Percentiles rank a stretch among this genome's conserved stretches.
Conservation (phyloP, 768 basidiomycete species). For the Naganishia antarctica region DNA sequence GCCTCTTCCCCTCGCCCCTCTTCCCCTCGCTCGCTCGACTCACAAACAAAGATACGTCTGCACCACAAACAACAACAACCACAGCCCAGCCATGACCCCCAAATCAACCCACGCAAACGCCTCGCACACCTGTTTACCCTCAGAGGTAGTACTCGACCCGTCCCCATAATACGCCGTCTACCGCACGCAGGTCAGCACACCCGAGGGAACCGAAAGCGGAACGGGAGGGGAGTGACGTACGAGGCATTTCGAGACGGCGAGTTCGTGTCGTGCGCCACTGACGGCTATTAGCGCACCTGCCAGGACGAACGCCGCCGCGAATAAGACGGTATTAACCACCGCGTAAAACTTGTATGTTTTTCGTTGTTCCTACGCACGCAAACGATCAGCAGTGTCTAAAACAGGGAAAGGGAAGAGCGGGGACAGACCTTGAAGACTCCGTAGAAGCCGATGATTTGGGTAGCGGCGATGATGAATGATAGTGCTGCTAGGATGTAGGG, state of each 20-base stretch:
- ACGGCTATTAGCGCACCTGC: slow-evolving; percentile 75
- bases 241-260: slow-evolving; percentile 66
- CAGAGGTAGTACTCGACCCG: slow-evolving; percentile 32
- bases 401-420: not conserved
- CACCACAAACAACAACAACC: slow-evolving; percentile 70
- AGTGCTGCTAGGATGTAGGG: slow-evolving; percentile 67
- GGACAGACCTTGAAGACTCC: slow-evolving; percentile 66
- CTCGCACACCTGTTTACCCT: slow-evolving; percentile 72
- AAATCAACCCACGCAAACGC: slow-evolving; percentile 90
- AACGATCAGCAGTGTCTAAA: not conserved
- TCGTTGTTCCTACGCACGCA: slow-evolving; percentile 42
- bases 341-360: slow-evolving; percentile 44
- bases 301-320: slow-evolving; percentile 62
- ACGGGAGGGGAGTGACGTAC: slow-evolving; percentile 32
- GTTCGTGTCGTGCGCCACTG: slow-evolving; percentile 70
- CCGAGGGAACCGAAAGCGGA: not conserved
- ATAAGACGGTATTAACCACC: slow-evolving; percentile 33
- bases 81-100: slow-evolving; percentile 83
- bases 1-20: too few species aligned
- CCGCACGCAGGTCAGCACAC: slow-evolving; percentile 6
- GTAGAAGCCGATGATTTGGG: slow-evolving; percentile 79
- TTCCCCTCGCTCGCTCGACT: slow-evolving; percentile 17
- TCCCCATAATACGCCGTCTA: not conserved
- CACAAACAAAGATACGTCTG: slow-evolving; percentile 58
- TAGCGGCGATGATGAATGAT: slow-evolving; percentile 67